Evolutionary conservation across 176 grass and related monocot genomes (phyloP).

Genomic region (Tillandsia fasciculata): DNA sequence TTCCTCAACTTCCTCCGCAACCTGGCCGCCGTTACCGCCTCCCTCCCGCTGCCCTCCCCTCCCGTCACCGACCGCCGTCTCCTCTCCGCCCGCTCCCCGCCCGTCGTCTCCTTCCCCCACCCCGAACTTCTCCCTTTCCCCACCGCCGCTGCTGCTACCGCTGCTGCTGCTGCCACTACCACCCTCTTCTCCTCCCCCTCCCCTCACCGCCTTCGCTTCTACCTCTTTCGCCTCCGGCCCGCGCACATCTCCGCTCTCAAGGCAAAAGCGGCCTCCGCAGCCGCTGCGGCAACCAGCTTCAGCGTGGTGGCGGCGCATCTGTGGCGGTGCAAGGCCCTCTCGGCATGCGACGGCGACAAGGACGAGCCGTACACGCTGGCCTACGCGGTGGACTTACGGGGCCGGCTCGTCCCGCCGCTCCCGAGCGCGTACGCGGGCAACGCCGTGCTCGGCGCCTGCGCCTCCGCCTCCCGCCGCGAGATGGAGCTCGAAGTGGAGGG

Average conservation of each 20-base stretch:
- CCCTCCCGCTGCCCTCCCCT: neutral
- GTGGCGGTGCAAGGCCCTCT: constrained; percentile 14
- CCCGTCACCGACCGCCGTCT: neutral
- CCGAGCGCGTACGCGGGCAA: constrained; percentile 7
- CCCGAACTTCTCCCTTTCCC: neutral
- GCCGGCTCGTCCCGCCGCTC: constrained; percentile 8
- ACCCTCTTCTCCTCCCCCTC: neutral
- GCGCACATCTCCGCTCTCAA: too few species aligned
- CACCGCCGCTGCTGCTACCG: neutral
- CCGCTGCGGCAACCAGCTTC: constrained; percentile 1
- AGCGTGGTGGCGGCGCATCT: constrained; percentile 9
- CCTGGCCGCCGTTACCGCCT: neutral
- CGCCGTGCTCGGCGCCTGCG: neutral
- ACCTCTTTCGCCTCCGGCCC: too few species aligned
- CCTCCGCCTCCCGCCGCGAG: too few species aligned
- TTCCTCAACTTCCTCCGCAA: constrained; percentile 11
- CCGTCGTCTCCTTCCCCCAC: too few species aligned
- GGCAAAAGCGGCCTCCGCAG: too few species aligned
- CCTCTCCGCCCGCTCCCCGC: neutral
- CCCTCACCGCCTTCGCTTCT: too few species aligned
- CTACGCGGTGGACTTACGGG: constrained; percentile 12
- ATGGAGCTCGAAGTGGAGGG: too few species aligned
- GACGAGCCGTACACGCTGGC: constrained; percentile 1
- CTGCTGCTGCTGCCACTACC: neutral
- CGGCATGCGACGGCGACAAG: neutral